Evolutionary conservation across 345 rosid genomes (phyloP), one percentile per base, ranked within the genome.

Genomic region (Draba incana): DNA sequence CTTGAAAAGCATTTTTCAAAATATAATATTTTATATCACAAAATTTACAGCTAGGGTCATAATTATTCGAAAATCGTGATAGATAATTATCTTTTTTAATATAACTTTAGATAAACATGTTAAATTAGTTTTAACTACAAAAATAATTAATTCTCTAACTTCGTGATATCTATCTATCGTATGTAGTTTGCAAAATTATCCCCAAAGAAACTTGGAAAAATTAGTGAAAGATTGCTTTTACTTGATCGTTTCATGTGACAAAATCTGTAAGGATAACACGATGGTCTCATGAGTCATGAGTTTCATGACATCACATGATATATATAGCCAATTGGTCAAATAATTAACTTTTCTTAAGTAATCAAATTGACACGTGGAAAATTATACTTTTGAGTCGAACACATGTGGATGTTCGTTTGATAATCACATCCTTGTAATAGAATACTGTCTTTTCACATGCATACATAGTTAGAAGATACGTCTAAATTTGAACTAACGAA

Each of bases 381-480:
- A 58, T 35, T 41, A 42, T 15, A 3, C 39, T 50, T 42, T 64
- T 38, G 57, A 46, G 27, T 71, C 69, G 62, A 69, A 54, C 48
- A 41, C 70, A 64, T 56, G 70, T 46, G 43, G 48, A 56, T 56
- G 57, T 71, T 63, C 57, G 9, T 54, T 20, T 37, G 14, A 16
- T 71, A 6, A 55, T 63, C 53, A 46, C 69, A 63, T 55, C 38
- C 49, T 55, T 53, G 14, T 44, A 4, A 8, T 11, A 45, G 33
- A 63, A 24, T 38, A 46, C 27, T 38, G 37, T 27, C 44, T 30
- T 13, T 72, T 72, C 71, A 57, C 53, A 70, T 61, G 68, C 74
- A 20, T 38, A 9, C 46, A 49, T 41, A 41, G 60, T 72, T 66
- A 58, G 20, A 66, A 73, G 66, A 66, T 66, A 59, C 72, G 77